These are phyloP conservation scores for Aspergillus spinulosporus DNA, from an alignment of 2,329 filamentous ascomycete species.

Conservation along the genomic window DNA sequence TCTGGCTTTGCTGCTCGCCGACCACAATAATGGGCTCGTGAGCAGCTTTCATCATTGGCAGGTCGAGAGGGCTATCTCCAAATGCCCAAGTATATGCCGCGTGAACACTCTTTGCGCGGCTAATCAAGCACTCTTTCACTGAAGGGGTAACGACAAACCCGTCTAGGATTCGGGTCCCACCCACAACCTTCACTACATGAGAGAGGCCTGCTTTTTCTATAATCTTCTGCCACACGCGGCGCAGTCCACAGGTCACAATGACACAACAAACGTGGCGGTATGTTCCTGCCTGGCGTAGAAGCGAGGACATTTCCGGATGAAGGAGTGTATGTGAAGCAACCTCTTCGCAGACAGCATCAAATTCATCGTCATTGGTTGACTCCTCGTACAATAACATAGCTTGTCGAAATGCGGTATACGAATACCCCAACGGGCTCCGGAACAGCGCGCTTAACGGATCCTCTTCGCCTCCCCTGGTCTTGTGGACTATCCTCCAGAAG, in stretches of 20 bases:
- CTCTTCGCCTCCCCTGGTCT: slow-evolving; percentile 12
- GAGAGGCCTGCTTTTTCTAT: slow-evolving; percentile 48
- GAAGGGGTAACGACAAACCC: slow-evolving; percentile 53
- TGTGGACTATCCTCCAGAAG: slow-evolving; percentile 17
- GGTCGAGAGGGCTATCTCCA: slow-evolving; percentile 61
- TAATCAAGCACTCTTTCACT: slow-evolving; percentile 54
- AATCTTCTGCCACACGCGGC: slow-evolving; percentile 57
- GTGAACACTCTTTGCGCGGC: slow-evolving; percentile 37
- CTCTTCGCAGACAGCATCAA: slow-evolving; percentile 47
- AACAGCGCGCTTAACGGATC: slow-evolving; percentile 50
- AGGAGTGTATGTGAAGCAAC: slow-evolving; percentile 48
- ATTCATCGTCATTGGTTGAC: slow-evolving; percentile 35
- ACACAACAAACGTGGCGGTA: slow-evolving; percentile 47
- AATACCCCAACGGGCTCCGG: slow-evolving; percentile 49
- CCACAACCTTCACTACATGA: slow-evolving; percentile 52
- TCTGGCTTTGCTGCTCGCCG: slow-evolving; percentile 49
- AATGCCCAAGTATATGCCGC: slow-evolving; percentile 54
- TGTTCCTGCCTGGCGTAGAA: slow-evolving; percentile 43
- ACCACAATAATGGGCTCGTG: slow-evolving; percentile 59
- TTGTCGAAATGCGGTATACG: slow-evolving; percentile 58
- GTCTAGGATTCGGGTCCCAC: slow-evolving; percentile 51
- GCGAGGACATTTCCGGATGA: slow-evolving; percentile 49
- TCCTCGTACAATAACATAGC: slow-evolving; percentile 57
- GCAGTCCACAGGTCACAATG: slow-evolving; percentile 58
- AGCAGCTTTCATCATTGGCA: slow-evolving; percentile 58